Base-by-base conservation (phyloP, 805 yeast species). In the Schwanniomyces polymorphus region DNA sequence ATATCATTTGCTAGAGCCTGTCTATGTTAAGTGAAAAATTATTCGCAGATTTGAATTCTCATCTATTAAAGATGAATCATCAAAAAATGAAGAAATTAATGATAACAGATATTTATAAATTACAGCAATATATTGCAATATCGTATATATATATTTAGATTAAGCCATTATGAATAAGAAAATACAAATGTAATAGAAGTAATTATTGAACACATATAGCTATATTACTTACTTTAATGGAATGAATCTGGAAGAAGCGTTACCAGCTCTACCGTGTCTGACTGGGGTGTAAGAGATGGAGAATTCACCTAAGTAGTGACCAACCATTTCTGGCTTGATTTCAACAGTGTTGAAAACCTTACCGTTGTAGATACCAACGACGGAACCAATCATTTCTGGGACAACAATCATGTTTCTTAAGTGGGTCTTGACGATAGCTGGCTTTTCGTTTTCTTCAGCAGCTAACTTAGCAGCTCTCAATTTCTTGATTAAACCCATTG, bases 251-350 rank as follows among this genome's bases (percentile, higher is more conserved):
- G 76, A 79, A 70, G 77, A 87, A 78, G 78, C 87, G 81, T 81
- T 79, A 85, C 91, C 96, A 68, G 95, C 91, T 83, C 94, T 86
- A 86, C 97, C 97, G 85, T 95, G 99, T 85, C 96, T 90, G 76
- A 92, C 97, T 75, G 99, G 99, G 78, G 96, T 88, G 85, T 94
- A 94, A 68, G 99, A 83, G 80, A 94, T 94, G 71, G 99, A 92
- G 90, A 94, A 94, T 84, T 94, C 99, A 82, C 97, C 99, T 70
- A 94, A 88, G 95, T 94, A 94, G 88, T 92, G 97, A 76, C 99
- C 98, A 75, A 92, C 91, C 99, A 94, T 94, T 84, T 94, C 99
- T 72, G 99, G 97, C 79, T 82, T 91, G 80, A 94, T 81, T 80
- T 94, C 99, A 77, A 94, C 97, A 68, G 86, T 88, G 96, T 92